A percentile compares a stretch with the other conserved stretches of the same genome.
These are phyloP conservation scores for Bombardia bombarda DNA, from an alignment of 495 filamentous ascomycete species.

Conservation along the genomic window DNA sequence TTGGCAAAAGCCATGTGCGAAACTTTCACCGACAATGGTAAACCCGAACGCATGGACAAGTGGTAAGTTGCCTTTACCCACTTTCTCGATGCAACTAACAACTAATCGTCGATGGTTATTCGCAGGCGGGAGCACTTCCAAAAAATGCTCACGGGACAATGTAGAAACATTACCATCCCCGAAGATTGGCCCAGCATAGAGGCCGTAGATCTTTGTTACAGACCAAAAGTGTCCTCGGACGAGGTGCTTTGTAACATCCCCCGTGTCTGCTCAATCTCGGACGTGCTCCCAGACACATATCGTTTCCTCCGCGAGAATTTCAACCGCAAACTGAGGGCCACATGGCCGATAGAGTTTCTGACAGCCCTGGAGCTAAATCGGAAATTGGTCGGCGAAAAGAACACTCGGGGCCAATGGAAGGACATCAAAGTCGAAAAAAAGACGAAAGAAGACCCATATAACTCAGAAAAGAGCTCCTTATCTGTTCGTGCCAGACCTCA, in stretches of 20 bases:
- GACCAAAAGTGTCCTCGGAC: background rate
- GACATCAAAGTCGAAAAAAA: background rate
- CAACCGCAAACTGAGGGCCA: background rate
- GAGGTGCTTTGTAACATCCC: too few species aligned
- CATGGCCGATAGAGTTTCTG: background rate
- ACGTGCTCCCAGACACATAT: background rate
- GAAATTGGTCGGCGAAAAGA: background rate
- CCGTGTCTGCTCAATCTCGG: too few species aligned
- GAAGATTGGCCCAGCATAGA: background rate
- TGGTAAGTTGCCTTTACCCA: too few species aligned
- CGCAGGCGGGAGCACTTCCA: too few species aligned
- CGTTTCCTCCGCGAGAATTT: background rate
- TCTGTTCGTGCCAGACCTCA: background rate
- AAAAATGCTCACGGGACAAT: too few species aligned
- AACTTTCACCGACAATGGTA: too few species aligned
- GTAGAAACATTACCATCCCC: too few species aligned
- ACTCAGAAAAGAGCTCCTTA: too few species aligned
- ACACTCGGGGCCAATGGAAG: background rate
- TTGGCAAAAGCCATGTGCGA: too few species aligned
- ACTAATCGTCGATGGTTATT: too few species aligned
- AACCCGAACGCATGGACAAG: too few species aligned
- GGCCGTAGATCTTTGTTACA: background rate
- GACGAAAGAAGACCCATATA: background rate
- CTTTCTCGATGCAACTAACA: too few species aligned
- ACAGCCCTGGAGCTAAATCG: background rate